Conservation (phyloP, 2,329 filamentous ascomycete species). For the Colletotrichum theobromicola region DNA sequence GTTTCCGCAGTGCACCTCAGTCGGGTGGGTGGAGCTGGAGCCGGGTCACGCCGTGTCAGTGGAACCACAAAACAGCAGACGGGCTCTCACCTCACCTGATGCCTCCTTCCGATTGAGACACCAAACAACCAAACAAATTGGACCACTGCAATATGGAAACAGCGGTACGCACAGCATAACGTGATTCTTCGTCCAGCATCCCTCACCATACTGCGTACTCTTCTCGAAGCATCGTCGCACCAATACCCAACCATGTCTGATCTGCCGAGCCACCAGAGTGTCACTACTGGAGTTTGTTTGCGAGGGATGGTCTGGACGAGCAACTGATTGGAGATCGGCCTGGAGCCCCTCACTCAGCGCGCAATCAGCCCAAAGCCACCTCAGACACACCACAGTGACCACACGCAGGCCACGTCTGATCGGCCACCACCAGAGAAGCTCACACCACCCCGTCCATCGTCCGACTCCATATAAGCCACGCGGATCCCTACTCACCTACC, state of each 20-base stretch:
- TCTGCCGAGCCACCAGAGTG: constrained; percentile 6
- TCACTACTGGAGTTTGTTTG: background rate
- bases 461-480: constrained; percentile 4
- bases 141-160: background rate
- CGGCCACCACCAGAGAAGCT: background rate
- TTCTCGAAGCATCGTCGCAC: background rate
- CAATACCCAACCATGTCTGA: background rate
- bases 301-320: background rate
- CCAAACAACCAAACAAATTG: background rate
- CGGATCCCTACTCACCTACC: background rate
- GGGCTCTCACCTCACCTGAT: constrained; percentile 9
- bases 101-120: background rate
- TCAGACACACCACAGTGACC: background rate
- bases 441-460: constrained; percentile 1
- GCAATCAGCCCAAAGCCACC: background rate
- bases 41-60: background rate
- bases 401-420: background rate
- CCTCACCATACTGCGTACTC: background rate
- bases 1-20: background rate
- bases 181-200: background rate
- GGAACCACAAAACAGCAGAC: constrained; percentile 19
- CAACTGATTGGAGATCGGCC: background rate
- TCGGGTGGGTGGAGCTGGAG: background rate
- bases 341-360: background rate
- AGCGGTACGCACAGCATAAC: background rate